Evolutionary conservation across 2,329 filamentous ascomycete species (phyloP).

Genomic region (Nigrospora sphaerica): DNA sequence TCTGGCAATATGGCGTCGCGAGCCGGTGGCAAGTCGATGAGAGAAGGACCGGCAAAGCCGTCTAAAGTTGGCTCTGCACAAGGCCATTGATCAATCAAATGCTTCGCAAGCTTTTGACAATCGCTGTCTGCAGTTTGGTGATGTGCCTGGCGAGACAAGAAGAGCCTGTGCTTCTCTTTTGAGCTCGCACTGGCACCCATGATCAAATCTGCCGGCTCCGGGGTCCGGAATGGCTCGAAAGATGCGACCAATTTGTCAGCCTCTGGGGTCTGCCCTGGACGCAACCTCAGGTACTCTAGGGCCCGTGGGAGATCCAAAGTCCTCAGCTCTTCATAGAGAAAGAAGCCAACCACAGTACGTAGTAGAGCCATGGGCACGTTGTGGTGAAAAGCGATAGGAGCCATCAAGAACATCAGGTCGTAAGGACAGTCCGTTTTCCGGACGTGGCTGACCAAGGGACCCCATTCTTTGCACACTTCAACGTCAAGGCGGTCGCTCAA

Average conservation of each 20-base stretch:
- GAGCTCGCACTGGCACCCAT: slow-evolving; percentile 15
- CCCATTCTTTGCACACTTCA: slow-evolving; percentile 16
- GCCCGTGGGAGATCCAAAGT: slow-evolving; percentile 25
- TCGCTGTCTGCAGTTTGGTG: slow-evolving; percentile 22
- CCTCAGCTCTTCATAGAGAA: slow-evolving; percentile 30
- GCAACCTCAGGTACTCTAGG: slow-evolving; percentile 27
- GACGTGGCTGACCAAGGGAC: slow-evolving; percentile 12
- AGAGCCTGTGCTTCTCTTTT: slow-evolving; percentile 23
- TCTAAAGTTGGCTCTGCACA: slow-evolving; percentile 22
- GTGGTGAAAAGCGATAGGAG: slow-evolving; percentile 14
- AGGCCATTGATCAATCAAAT: slow-evolving; percentile 39
- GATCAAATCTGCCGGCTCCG: slow-evolving; percentile 14
- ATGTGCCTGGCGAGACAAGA: slow-evolving; percentile 20
- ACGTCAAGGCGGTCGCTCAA: slow-evolving; percentile 14
- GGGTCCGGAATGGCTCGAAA: slow-evolving; percentile 21
- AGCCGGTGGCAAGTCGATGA: slow-evolving; percentile 30
- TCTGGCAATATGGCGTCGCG: slow-evolving; percentile 31
- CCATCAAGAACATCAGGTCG: slow-evolving; percentile 17
- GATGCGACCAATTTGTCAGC: slow-evolving; percentile 21
- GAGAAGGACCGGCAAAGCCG: slow-evolving; percentile 15
- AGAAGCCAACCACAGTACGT: slow-evolving; percentile 33
- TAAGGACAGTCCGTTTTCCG: slow-evolving; percentile 5
- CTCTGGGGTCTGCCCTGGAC: slow-evolving; percentile 21
- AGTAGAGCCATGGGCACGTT: slow-evolving; percentile 15
- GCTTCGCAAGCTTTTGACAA: slow-evolving; percentile 28